Evolutionary conservation across 352 stramenopile species (phyloP).

Genomic region (Phytopythium montanum): DNA sequence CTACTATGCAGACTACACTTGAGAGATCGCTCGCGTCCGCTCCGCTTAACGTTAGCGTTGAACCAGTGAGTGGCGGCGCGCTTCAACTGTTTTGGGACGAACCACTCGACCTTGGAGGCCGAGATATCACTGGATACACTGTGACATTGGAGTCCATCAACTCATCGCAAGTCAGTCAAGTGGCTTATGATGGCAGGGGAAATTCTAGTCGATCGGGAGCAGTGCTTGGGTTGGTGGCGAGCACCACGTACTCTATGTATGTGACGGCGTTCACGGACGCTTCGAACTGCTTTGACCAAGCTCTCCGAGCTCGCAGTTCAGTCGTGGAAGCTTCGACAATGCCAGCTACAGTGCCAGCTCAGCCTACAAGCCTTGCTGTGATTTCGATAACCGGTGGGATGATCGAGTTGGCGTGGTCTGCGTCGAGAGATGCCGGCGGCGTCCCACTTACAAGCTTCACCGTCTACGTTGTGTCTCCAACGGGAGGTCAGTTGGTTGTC

Average conservation of each 20-base stretch:
- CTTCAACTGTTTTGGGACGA: slow-evolving; percentile 40
- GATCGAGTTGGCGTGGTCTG: slow-evolving; percentile 29
- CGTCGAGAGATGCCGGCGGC: slow-evolving; percentile 28
- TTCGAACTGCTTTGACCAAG: slow-evolving; percentile 30
- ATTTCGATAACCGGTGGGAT: slow-evolving; percentile 27
- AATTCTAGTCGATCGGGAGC: slow-evolving; percentile 13
- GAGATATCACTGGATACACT: slow-evolving; percentile 39
- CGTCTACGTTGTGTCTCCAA: slow-evolving; percentile 18
- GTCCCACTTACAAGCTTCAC: slow-evolving; percentile 26
- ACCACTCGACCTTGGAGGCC: slow-evolving; percentile 50
- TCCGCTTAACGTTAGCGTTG: slow-evolving; percentile 24
- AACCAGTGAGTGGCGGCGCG: slow-evolving; percentile 33
- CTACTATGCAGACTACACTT: slow-evolving; percentile 25
- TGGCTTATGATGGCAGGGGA: slow-evolving; percentile 51
- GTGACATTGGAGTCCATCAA: slow-evolving; percentile 24
- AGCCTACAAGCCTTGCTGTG: slow-evolving; percentile 20
- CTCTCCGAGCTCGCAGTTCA: slow-evolving; percentile 18
- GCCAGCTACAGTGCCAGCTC: slow-evolving; percentile 17
- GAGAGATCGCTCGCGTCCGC: slow-evolving; percentile 37
- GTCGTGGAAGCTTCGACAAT: slow-evolving; percentile 11
- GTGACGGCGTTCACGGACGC: slow-evolving; percentile 32
- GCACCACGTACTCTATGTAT: slow-evolving; percentile 26
- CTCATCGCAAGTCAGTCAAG: not conserved
- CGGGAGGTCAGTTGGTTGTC: slow-evolving; percentile 14
- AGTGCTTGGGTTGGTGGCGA: slow-evolving; percentile 25